Evolutionary conservation across 495 filamentous ascomycete genomes (phyloP).

Genomic region (Aspergillus diversus): DNA sequence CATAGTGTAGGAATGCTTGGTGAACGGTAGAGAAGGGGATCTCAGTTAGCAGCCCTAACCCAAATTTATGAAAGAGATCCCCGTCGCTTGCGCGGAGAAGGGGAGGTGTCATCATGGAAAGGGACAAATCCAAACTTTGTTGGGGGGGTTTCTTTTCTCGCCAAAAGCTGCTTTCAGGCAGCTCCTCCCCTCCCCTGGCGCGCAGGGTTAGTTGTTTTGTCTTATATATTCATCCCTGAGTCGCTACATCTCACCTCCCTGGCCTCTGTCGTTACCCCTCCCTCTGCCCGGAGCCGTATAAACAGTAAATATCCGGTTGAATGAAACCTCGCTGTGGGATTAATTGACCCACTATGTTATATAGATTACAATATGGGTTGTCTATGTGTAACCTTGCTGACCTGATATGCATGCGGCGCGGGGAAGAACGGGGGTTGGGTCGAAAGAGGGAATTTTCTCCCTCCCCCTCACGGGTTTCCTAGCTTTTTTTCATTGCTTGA

Average conservation of each 20-base stretch:
- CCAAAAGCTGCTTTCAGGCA: too few species aligned
- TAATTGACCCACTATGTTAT: conserved; percentile 1
- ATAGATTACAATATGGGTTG: background rate
- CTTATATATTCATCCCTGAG: too few species aligned
- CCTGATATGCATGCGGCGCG: background rate
- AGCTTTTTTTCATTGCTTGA: too few species aligned
- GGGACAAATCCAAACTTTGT: background rate
- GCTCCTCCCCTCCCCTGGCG: too few species aligned
- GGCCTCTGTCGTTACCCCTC: too few species aligned
- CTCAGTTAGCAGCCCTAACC: background rate
- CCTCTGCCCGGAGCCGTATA: background rate
- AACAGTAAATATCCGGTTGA: background rate
- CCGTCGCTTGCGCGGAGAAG: background rate
- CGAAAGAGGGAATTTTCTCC: too few species aligned
- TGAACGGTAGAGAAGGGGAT: conserved; percentile 15
- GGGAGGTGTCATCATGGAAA: background rate
- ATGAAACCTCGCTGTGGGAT: background rate
- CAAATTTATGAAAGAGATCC: conserved; percentile 11
- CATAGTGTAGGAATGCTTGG: conserved; percentile 16
- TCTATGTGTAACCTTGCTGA: background rate
- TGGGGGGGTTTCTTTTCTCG: too few species aligned
- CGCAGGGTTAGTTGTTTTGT: too few species aligned
- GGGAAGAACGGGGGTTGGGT: too few species aligned
- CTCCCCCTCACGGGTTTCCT: too few species aligned
- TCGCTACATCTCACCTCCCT: too few species aligned